phyloP scores from a whole-genome alignment of 148 eudicot species.

The Vaccinium corymbosum region DNA sequence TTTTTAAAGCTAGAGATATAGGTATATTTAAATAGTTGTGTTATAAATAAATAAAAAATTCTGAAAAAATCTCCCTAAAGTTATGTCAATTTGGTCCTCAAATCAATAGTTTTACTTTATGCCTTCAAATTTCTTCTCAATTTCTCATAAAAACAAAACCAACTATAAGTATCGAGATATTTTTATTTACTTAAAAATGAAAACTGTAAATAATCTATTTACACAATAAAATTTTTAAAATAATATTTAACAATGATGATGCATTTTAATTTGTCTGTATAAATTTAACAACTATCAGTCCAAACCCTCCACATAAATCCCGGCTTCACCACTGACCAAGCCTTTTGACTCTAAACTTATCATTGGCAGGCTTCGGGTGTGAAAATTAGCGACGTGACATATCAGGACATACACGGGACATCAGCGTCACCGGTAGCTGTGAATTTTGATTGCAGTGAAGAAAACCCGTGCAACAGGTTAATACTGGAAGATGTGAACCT shows the following conservation, averaged over 20 bases:
- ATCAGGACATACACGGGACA: conserved; percentile 36
- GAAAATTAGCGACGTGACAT: conserved; percentile 37
- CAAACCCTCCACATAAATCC: background rate
- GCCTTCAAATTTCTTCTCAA: background rate
- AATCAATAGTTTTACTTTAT: background rate
- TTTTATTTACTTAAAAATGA: background rate
- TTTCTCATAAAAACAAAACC: background rate
- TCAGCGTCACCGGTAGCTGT: conserved; percentile 36
- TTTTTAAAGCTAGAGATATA: background rate
- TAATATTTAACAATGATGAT: background rate
- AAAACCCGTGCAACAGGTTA: conserved; percentile 37
- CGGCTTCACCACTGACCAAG: background rate
- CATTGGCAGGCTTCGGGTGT: conserved; percentile 37
- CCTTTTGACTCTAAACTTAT: background rate
- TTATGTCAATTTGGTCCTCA: background rate
- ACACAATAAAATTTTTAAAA: background rate
- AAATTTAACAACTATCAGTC: background rate
- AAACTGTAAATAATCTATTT: background rate
- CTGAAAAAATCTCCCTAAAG: background rate
- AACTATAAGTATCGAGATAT: background rate
- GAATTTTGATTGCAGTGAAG: conserved; percentile 41
- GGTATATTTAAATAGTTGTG: background rate
- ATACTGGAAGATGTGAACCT: conserved; percentile 39
- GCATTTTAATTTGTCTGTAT: background rate
- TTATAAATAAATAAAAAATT: background rate